Conservation (phyloP, 1,139 yeast species). For the Pneumocystis sp. region DNA sequence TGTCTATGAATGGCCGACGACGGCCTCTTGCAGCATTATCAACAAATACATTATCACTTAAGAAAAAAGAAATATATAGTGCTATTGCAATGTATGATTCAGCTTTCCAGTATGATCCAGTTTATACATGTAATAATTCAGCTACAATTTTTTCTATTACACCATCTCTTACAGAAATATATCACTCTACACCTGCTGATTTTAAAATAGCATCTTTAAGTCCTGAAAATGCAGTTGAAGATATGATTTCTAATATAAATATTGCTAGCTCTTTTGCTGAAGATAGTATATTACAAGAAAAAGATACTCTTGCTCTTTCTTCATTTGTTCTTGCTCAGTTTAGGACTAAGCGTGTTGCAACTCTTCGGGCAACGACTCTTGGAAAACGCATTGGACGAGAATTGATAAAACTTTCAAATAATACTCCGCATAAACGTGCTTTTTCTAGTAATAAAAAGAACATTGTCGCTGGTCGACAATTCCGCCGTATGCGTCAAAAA, state of each 20-base stretch:
- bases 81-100: background rate
- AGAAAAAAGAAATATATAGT: background rate
- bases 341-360: background rate
- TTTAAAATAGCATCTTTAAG: background rate
- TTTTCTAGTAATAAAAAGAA: background rate
- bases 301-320: background rate
- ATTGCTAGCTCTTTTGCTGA: background rate
- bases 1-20: background rate
- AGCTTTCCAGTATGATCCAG: background rate
- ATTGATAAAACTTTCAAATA: background rate
- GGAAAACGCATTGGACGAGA: background rate
- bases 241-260: background rate
- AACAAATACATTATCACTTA: background rate
- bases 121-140: background rate
- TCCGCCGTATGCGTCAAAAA: background rate
- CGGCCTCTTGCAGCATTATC: background rate
- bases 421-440: background rate
- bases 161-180: background rate
- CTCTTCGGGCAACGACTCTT: background rate
- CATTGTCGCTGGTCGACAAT: background rate
- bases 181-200: background rate
- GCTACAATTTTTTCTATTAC: background rate
- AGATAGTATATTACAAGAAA: background rate
- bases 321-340: conserved; percentile 1
- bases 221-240: background rate